Base-by-base conservation (phyloP, 352 stramenopile species). In the Thalassiosira ordinaria region DNA sequence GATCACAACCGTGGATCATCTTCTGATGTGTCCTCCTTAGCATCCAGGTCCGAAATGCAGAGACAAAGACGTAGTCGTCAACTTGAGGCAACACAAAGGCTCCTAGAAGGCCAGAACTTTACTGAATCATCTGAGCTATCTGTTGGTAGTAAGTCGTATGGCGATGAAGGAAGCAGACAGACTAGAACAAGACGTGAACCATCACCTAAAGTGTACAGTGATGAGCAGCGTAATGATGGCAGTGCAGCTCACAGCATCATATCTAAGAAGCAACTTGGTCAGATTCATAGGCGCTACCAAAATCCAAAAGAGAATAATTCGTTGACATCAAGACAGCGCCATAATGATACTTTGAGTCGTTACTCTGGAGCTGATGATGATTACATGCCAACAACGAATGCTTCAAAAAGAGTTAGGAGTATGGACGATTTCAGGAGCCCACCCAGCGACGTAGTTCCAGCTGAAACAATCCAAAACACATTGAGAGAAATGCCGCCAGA, bases 41-140 rank as follows among this genome's bases (percentile, higher is more conserved):
- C 66, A 51, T 78, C 70, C 4, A 78, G 67, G 46, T 69, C 61
- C 3, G 72, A 86, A 33, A 27, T 80, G n/a, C 78, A 86, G 46
- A 31, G 78, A 37, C 65, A 81, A 35, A 26, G 66, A n/a, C 49
- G 78, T 27, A 76, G 22, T 46, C 59, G 72, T 31, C 78, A 86
- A 62, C 62, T 86, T 24, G 78, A 82, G 39, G 78, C 63, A 49
- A 86, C 78, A 24, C 71, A 86, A 29, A 71, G 74, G 14, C 71
- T 86, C 2, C 35, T 86, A 5, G 63, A 84, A 72, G 69, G 62
- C 22, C 67, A 84, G 37, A 61, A 68, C 18, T 37, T 24, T 1
- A 26, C 22, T 4, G 31, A 49, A 33, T 37, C 65, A 53, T 68
- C 13, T 41, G 47, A 69, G 41, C 51, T 29, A 67, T 35, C 51